Evolutionary conservation across 2,329 filamentous ascomycete species (phyloP).

Genomic region (Colletotrichum brevisporum): DNA sequence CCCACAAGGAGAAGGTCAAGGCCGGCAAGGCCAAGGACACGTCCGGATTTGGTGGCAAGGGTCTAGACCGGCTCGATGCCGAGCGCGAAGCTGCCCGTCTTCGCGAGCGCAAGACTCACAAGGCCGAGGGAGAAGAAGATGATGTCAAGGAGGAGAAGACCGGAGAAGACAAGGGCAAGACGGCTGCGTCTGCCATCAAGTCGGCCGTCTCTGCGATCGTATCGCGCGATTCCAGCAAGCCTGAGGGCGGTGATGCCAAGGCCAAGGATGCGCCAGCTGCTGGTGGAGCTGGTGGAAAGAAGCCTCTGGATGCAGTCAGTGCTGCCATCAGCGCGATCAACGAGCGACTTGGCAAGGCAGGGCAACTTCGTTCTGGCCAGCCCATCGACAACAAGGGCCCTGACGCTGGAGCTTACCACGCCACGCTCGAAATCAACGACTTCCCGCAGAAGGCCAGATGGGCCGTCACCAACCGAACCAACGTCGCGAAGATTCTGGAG

Average conservation of each 20-base stretch:
- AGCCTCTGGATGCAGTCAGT: slow-evolving; percentile 86
- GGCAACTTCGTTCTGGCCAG: slow-evolving; percentile 90
- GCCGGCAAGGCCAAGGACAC: slow-evolving; percentile 90
- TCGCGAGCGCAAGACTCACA: slow-evolving; percentile 89
- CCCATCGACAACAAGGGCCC: slow-evolving; percentile 99
- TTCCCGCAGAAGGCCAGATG: slow-evolving; percentile 98
- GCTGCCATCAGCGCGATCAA: slow-evolving; percentile 95
- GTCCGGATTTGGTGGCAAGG: slow-evolving; percentile 94
- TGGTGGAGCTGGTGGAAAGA: slow-evolving; percentile 69
- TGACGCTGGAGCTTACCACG: slow-evolving; percentile 96
- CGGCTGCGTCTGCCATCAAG: slow-evolving; percentile 75
- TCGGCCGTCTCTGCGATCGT: slow-evolving; percentile 72
- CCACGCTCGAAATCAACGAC: slow-evolving; percentile 98
- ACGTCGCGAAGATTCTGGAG: slow-evolving; percentile 98
- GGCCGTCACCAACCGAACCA: slow-evolving; percentile 98
- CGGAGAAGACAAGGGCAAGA: slow-evolving; percentile 79
- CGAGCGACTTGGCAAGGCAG: slow-evolving; percentile 88
- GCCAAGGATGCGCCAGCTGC: slow-evolving; percentile 62
- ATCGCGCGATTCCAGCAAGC: slow-evolving; percentile 64
- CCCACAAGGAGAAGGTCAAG: slow-evolving; percentile 92
- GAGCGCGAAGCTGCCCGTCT: slow-evolving; percentile 89
- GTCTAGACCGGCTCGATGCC: slow-evolving; percentile 90
- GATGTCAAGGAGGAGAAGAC: slow-evolving; percentile 83
- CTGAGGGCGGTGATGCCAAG: slow-evolving; percentile 55
- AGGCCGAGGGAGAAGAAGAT: slow-evolving; percentile 87